These are phyloP conservation scores for Hyaloscypha hepaticicola DNA, from an alignment of 495 filamentous ascomycete genomes.

Conservation along the genomic window DNA sequence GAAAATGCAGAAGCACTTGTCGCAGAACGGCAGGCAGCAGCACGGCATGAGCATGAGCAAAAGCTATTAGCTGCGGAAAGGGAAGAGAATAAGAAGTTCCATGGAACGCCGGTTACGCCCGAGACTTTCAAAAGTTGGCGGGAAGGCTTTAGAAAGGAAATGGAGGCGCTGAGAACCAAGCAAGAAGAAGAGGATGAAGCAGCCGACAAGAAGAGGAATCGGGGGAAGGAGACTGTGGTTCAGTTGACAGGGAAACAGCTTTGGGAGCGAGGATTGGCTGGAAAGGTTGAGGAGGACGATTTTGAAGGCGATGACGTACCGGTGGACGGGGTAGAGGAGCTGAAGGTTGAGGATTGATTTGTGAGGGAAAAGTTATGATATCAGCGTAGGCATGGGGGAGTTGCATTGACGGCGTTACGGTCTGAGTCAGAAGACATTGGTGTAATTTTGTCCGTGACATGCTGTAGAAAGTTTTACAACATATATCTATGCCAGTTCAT, in stretches of 20 bases:
- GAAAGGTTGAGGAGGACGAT: slow-evolving; percentile 73
- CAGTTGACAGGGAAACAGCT: slow-evolving; percentile 78
- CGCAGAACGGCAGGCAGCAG: slow-evolving; percentile 61
- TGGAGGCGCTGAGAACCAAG: slow-evolving; percentile 64
- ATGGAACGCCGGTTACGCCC: slow-evolving; percentile 80
- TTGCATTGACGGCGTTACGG: slow-evolving; percentile 32
- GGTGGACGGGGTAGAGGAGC: slow-evolving; percentile 60
- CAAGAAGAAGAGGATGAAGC: slow-evolving; percentile 69
- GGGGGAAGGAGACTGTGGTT: slow-evolving; percentile 53
- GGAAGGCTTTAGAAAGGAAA: slow-evolving; percentile 72
- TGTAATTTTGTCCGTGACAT: background rate
- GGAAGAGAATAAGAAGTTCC: slow-evolving; percentile 94
- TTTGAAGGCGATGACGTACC: slow-evolving; percentile 53
- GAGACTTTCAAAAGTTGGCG: slow-evolving; percentile 86
- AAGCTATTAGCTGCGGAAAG: slow-evolving; percentile 71
- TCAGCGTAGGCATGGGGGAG: slow-evolving; percentile 24
- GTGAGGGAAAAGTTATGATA: slow-evolving; percentile 19
- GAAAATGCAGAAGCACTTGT: slow-evolving; percentile 83
- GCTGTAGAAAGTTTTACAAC: background rate
- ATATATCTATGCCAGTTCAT: background rate
- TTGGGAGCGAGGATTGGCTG: slow-evolving; percentile 80
- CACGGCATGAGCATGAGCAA: slow-evolving; percentile 61
- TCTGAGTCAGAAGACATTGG: background rate
- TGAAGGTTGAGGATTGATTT: slow-evolving; percentile 53
- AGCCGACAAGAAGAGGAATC: slow-evolving; percentile 75